Base-by-base conservation (phyloP, 352 stramenopile genomes). In the Thraustochytrium striatum region DNA sequence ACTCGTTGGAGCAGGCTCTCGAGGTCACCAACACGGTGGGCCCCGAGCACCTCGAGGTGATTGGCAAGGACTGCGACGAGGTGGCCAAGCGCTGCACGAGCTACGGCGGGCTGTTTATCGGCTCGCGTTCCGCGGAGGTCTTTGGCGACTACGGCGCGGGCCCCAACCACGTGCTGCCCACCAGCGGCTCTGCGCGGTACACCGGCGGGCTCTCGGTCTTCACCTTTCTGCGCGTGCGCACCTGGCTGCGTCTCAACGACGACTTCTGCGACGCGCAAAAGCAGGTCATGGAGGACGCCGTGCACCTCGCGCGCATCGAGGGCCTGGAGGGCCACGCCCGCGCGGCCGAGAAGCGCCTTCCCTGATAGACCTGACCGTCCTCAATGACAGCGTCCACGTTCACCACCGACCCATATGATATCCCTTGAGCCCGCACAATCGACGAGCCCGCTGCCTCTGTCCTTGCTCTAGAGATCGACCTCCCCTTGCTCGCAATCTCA, bases 121-220 rank as follows among this genome's bases (percentile, higher is more conserved):
- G 95, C 25, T 83, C 88, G 21, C 87, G 94, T 72, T 93, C 94
- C 0, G 95, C 96, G 1, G 96, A 99, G 85, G 90, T 95, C 0
- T 92, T 99, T 72, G 96, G 96, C 69, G 96, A 99, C 87, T 99
- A 99, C 83, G 95, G 94, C 41, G 95, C 94, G 21, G 96, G 96
- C n/a, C 96, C 96, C 9, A 99, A 99, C 87, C 96, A 99, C 84
- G 97, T 98, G 36, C 88, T 99, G 9, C 96, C 96, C 13, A 99
- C 96, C 0, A 93, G 93, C 55, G 95, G 95, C 72, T 98, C 96
- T 3, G 94, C 92, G 55, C 91, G 94, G 80, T 98, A 98, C 88
- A 99, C 95, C 5, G 96, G 96, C 44, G 96, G 96, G 52, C 88
- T 99, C 50, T 97, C 88, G 9, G 95, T 99, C 13, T 97, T 98